A percentile compares a stretch with the other conserved stretches of the same genome.
These are phyloP conservation scores for Monocercomonoides exilis DNA, from an alignment of 78 protist genomes.

Conservation along the genomic window DNA sequence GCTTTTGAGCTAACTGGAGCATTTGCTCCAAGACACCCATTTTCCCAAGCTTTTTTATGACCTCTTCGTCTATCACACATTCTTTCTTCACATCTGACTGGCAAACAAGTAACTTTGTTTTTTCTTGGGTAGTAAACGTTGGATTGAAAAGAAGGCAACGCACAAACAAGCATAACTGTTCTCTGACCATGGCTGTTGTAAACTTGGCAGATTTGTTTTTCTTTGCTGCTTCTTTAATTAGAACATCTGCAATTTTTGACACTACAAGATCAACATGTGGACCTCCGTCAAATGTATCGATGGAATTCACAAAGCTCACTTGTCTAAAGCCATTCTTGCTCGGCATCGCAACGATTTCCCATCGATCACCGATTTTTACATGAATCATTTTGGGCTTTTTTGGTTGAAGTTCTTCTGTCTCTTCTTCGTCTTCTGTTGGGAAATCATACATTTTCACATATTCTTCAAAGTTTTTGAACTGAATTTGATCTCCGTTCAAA, in stretches of 20 bases:
- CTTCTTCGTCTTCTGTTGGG: background rate
- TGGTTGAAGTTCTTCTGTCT: too few species aligned
- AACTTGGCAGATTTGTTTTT: constrained; percentile 53
- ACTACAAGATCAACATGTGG: constrained; percentile 76
- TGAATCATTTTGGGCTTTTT: too few species aligned
- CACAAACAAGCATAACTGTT: constrained; percentile 73
- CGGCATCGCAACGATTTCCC: constrained; percentile 32
- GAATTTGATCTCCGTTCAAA: background rate
- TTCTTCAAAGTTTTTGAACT: constrained; percentile 28
- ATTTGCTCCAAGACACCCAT: constrained; percentile 55
- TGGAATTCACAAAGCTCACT: constrained; percentile 88
- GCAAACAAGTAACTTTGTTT: too few species aligned
- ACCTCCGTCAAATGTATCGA: constrained; percentile 91
- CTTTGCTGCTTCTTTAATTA: constrained; percentile 11
- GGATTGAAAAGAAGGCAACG: constrained; percentile 91
- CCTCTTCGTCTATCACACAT: constrained; percentile 52
- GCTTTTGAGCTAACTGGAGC: constrained; percentile 49
- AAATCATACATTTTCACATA: constrained; percentile 57
- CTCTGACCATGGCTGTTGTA: constrained; percentile 61
- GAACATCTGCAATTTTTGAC: constrained; percentile 46
- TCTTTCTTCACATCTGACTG: too few species aligned
- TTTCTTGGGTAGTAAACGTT: constrained; percentile 91
- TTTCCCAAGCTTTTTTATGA: constrained; percentile 53
- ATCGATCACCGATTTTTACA: constrained; percentile 27
- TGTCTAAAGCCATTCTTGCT: constrained; percentile 53